These are phyloP conservation scores for Epichloe coenophiala DNA, from an alignment of 2,329 filamentous ascomycete species.

Conservation along the genomic window DNA sequence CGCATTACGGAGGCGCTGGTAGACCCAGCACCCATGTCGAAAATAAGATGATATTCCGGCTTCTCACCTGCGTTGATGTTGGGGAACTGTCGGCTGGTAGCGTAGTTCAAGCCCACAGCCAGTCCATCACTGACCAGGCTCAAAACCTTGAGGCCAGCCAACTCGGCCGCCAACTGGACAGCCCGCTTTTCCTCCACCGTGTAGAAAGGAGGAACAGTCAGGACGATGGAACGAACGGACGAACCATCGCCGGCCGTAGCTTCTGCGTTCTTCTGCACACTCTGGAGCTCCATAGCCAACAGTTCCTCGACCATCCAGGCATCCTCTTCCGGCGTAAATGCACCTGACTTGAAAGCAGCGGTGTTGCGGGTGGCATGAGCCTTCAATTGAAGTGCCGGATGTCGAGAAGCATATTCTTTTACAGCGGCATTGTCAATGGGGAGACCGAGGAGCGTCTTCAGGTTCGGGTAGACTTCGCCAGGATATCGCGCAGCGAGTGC, in stretches of 20 bases:
- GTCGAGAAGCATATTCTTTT: constrained; percentile 56
- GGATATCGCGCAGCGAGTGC: constrained; percentile 80
- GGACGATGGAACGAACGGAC: constrained; percentile 65
- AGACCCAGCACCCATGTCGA: constrained; percentile 95
- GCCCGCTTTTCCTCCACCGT: constrained; percentile 82
- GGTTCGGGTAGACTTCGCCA: constrained; percentile 84
- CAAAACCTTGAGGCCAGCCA: constrained; percentile 79
- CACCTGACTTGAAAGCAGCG: constrained; percentile 67
- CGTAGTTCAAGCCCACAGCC: constrained; percentile 90
- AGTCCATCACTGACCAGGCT: constrained; percentile 78
- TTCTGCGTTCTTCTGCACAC: constrained; percentile 81
- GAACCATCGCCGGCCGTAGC: constrained; percentile 62
- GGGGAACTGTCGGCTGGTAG: constrained; percentile 80
- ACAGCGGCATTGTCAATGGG: constrained; percentile 46
- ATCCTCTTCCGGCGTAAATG: constrained; percentile 47
- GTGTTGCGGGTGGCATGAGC: constrained; percentile 48
- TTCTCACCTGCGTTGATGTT: constrained; percentile 69
- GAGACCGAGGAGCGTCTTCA: constrained; percentile 82
- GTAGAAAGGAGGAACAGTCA: constrained; percentile 85
- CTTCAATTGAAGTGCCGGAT: constrained; percentile 65
- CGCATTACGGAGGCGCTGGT: constrained; percentile 80
- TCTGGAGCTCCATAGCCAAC: constrained; percentile 90
- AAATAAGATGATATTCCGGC: constrained; percentile 85
- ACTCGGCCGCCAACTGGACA: constrained; percentile 66
- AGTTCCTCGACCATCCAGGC: constrained; percentile 79